These are phyloP conservation scores for Dillenia suffruticosa DNA, from an alignment of 164 flowering plant species.

Conservation along the genomic window DNA sequence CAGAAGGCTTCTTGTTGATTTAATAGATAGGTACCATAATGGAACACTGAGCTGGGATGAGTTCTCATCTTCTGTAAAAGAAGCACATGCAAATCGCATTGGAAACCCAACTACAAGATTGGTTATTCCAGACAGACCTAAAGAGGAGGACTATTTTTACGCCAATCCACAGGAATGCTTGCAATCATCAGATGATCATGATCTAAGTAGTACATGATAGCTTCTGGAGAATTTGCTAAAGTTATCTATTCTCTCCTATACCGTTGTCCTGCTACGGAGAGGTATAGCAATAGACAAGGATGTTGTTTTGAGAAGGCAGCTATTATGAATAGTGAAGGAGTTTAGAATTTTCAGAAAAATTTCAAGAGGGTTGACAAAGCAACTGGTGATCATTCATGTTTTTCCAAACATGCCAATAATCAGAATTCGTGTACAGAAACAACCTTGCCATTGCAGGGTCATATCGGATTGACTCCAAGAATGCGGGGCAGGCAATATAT, in stretches of 20 bases:
- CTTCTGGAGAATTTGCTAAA: conserved; percentile 2
- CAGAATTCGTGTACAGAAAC: conserved; percentile 39
- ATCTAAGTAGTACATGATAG: conserved; percentile 33
- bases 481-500: conserved; percentile 19
- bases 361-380: conserved; percentile 1
- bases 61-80: conserved; percentile 64
- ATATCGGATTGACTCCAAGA: conserved; percentile 13
- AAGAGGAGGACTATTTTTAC: conserved; percentile 86
- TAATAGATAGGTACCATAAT: conserved; percentile 59
- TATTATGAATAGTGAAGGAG: neutral
- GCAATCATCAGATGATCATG: conserved; percentile 34
- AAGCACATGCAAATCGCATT: conserved; percentile 57
- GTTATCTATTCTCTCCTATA: no score
- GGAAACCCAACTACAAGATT: conserved; percentile 60
- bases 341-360: neutral
- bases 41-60: conserved; percentile 66
- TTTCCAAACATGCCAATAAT: conserved; percentile 23
- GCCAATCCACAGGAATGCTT: conserved; percentile 87
- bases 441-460: conserved; percentile 39
- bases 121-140: conserved; percentile 77
- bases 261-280: neutral
- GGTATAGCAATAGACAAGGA: conserved; percentile 2
- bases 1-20: conserved; percentile 61
- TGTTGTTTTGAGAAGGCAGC: conserved; percentile 7
- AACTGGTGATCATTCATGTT: conserved; percentile 9